Conservation (phyloP, 805 yeast species). For the Lachancea thermotolerans region DNA sequence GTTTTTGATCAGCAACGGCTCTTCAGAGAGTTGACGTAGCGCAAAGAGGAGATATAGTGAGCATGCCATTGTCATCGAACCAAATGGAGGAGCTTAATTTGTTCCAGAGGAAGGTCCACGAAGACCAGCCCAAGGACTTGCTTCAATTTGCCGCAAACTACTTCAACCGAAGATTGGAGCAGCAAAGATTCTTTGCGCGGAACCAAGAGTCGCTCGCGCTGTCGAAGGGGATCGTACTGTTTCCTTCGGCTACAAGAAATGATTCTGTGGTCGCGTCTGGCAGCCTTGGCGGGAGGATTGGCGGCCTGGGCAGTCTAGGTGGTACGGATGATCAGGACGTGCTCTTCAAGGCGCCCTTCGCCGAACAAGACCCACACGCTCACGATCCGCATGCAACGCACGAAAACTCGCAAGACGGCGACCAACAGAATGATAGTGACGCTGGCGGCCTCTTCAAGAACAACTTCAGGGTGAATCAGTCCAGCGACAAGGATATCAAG, state of each 20-base stretch:
- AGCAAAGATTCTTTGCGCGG: conserved; percentile 50
- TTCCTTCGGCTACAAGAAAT: conserved; percentile 35
- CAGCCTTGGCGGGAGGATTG: conserved; percentile 10
- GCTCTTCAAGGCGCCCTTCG: conserved; percentile 55
- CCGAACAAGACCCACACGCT: conserved; percentile 58
- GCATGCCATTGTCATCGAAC: conserved; percentile 17
- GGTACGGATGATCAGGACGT: conserved; percentile 12
- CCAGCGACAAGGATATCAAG: conserved; percentile 13
- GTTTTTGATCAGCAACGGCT: background rate
- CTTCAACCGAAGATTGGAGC: conserved; percentile 55
- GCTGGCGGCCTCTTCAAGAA: conserved; percentile 23
- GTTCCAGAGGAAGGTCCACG: conserved; percentile 51
- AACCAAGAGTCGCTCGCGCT: conserved; percentile 40
- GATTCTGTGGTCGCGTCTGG: conserved; percentile 27
- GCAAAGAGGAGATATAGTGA: background rate
- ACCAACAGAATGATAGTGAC: conserved; percentile 1
- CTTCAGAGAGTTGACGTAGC: too few species aligned
- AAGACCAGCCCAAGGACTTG: conserved; percentile 57
- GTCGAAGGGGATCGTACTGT: conserved; percentile 45
- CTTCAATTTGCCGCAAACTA: conserved; percentile 72
- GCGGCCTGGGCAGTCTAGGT: background rate
- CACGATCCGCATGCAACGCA: conserved; percentile 55
- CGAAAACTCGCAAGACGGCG: conserved; percentile 7
- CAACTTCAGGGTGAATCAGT: conserved; percentile 24
- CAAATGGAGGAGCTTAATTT: conserved; percentile 47